Conservation (phyloP, 2,329 filamentous ascomycete species). For the Akanthomyces uredinophilus region DNA sequence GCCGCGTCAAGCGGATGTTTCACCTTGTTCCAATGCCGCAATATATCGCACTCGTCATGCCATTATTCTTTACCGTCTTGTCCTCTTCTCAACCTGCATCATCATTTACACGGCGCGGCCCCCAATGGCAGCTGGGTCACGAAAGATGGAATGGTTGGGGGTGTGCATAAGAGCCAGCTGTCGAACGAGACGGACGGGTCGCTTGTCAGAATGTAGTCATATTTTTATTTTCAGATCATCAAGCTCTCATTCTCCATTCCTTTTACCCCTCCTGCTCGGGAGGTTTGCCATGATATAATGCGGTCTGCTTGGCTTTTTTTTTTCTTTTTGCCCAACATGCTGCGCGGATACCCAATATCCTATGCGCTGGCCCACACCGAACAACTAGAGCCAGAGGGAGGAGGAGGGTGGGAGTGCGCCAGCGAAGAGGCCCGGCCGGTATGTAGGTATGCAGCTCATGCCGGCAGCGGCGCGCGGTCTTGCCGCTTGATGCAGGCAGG, state of each 20-base stretch:
- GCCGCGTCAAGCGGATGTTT: not conserved
- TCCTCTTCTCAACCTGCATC: not conserved
- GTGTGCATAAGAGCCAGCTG: slow-evolving; percentile 7
- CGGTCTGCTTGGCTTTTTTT: not conserved
- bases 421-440: not conserved
- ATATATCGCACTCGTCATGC: not conserved
- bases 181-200: not conserved
- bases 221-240: not conserved
- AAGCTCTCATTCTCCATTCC: not conserved
- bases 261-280: slow-evolving; percentile 5
- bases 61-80: not conserved
- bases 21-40: not conserved
- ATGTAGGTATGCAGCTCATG: slow-evolving; percentile 13
- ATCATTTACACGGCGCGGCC: not conserved
- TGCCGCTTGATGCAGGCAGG: slow-evolving; percentile 3
- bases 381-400: not conserved
- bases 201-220: slow-evolving; percentile 4
- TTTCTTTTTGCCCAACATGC: not conserved
- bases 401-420: slow-evolving; percentile 1
- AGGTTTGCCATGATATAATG: not conserved
- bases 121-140: not conserved
- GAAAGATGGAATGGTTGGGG: not conserved
- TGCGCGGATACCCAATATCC: slow-evolving; percentile 12
- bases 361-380: slow-evolving; percentile 9
- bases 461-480: slow-evolving; percentile 6